Percentiles rank a stretch among this genome's conserved stretches.
Conservation (phyloP, 192 early-diverging fungal species). For the Entomortierella beljakovae region DNA sequence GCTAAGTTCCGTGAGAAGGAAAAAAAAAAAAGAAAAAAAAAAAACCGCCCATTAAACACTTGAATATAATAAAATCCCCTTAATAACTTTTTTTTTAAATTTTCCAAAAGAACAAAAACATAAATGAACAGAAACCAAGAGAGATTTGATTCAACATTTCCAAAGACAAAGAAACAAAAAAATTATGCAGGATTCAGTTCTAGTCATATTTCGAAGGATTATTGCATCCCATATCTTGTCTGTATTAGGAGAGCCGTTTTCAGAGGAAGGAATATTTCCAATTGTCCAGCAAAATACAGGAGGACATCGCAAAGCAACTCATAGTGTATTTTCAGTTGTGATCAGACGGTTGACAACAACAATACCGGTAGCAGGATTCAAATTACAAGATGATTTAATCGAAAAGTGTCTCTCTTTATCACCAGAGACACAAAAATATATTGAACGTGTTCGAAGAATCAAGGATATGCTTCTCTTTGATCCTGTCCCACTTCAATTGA, state of each 20-base stretch:
- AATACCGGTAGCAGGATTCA: neutral
- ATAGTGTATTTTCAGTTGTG: conserved; percentile 36
- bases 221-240: conserved; percentile 30
- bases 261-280: conserved; percentile 10
- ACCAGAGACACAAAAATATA: neutral
- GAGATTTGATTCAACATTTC: too few species aligned
- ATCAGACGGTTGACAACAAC: conserved; percentile 19
- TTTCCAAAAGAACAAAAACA: too few species aligned
- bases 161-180: too few species aligned
- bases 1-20: too few species aligned
- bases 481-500: conserved; percentile 17
- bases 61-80: too few species aligned
- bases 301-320: conserved; percentile 13
- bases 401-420: conserved; percentile 7
- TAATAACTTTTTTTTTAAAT: too few species aligned
- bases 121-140: too few species aligned
- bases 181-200: conserved; percentile 13
- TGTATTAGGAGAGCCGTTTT: neutral
- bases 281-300: conserved; percentile 32
- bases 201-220: conserved; percentile 19
- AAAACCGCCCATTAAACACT: too few species aligned
- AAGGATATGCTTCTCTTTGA: conserved; percentile 45
- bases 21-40: too few species aligned
- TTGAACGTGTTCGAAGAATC: neutral
- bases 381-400: neutral